phyloP scores from a whole-genome alignment of 2,329 filamentous ascomycete genomes.

The Fusarium dlaminii region DNA sequence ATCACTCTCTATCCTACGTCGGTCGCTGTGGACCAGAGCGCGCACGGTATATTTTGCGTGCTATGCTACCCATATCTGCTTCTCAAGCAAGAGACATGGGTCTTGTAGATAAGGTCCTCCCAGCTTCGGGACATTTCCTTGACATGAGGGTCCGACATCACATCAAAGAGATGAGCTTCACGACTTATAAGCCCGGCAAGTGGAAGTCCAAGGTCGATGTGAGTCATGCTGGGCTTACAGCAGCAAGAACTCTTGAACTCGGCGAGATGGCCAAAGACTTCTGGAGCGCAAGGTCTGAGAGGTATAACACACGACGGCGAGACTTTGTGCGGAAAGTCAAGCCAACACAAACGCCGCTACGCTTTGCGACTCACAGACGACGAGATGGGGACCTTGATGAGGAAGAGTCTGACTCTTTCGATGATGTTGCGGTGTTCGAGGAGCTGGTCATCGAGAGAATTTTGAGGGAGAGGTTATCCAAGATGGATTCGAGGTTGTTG shows the following conservation, averaged over 20 bases:
- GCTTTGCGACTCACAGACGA: slow-evolving; percentile 12
- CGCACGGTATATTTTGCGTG: background rate
- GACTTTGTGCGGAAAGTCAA: slow-evolving; percentile 17
- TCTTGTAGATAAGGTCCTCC: slow-evolving; percentile 3
- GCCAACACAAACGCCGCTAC: background rate
- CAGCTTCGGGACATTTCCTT: background rate
- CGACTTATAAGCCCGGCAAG: background rate
- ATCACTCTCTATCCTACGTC: slow-evolving; percentile 23
- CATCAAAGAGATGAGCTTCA: background rate
- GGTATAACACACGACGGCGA: background rate
- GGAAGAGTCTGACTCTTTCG: slow-evolving; percentile 15
- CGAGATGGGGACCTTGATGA: background rate
- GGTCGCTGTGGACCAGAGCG: slow-evolving; percentile 2
- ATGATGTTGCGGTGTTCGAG: background rate
- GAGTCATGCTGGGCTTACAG: background rate
- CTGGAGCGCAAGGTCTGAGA: slow-evolving; percentile 17
- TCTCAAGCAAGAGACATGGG: slow-evolving; percentile 1
- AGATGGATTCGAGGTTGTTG: background rate
- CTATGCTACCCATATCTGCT: slow-evolving; percentile 11
- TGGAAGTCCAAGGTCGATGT: slow-evolving; percentile 10
- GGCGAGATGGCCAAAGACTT: slow-evolving; percentile 24
- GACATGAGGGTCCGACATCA: background rate
- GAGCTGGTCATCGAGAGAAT: background rate
- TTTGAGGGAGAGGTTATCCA: background rate
- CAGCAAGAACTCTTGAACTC: background rate